A percentile compares a stretch with the other conserved stretches of the same genome.
These are phyloP conservation scores for Collybia mongolica DNA, from an alignment of 768 basidiomycete species.

Conservation along the genomic window DNA sequence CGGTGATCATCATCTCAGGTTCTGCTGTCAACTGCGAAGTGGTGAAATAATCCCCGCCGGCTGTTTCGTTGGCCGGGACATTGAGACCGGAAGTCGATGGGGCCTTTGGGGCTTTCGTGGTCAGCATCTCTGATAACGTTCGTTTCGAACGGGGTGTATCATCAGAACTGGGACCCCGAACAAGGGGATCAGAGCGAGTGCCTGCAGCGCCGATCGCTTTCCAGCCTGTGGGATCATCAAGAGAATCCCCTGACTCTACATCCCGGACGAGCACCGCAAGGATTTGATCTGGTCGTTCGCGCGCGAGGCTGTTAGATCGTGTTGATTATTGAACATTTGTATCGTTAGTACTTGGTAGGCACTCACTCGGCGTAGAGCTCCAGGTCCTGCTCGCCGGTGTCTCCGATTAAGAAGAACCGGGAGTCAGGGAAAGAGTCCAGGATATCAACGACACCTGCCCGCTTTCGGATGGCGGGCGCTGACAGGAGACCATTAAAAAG, in stretches of 20 bases:
- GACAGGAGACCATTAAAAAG: conserved; percentile 82
- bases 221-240: conserved; percentile 68
- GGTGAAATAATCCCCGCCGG: conserved; percentile 16
- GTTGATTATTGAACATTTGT: neutral
- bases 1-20: conserved; percentile 16
- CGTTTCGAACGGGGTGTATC: conserved; percentile 9
- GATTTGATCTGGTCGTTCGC: conserved; percentile 66
- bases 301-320: conserved; percentile 47
- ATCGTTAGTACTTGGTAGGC: neutral
- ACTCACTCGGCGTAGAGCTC: conserved; percentile 80
- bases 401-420: conserved; percentile 83
- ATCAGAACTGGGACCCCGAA: conserved; percentile 1
- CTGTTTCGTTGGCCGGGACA: conserved; percentile 1
- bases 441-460: conserved; percentile 74
- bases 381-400: conserved; percentile 93
- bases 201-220: conserved; percentile 28
- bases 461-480: conserved; percentile 82
- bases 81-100: neutral
- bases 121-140: conserved; percentile 8
- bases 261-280: conserved; percentile 84
- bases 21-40: conserved; percentile 17
- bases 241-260: conserved; percentile 42
- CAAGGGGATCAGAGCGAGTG: conserved; percentile 10
- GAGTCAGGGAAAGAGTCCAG: conserved; percentile 73
- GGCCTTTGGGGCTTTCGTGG: neutral